Evolutionary conservation across 148 eudicot species (phyloP).

Genomic region (Tetragonia tetragonoides): DNA sequence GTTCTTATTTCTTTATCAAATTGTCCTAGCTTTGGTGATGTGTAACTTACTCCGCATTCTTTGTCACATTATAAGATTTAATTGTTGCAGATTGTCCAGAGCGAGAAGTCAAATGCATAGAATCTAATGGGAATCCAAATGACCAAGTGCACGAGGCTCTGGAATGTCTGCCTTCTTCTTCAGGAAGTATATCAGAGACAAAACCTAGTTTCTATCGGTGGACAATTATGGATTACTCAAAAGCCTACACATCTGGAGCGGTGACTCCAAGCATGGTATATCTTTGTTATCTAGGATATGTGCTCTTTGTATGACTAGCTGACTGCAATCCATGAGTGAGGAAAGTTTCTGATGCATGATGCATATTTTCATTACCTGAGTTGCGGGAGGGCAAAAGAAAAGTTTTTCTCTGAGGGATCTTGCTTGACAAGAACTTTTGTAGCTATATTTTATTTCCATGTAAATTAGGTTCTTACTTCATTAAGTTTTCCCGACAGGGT

Average conservation of each 20-base stretch:
- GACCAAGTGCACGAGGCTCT: conserved; percentile 62
- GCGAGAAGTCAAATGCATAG: conserved; percentile 43
- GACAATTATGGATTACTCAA: conserved; percentile 80
- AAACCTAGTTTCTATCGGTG: conserved; percentile 51
- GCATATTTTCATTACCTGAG: neutral
- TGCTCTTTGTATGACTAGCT: neutral
- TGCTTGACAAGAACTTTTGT: neutral
- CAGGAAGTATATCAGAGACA: conserved; percentile 28
- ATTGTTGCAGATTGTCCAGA: conserved; percentile 46
- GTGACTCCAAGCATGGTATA: conserved; percentile 70
- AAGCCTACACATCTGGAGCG: conserved; percentile 62
- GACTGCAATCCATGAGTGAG: neutral
- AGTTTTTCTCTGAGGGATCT: neutral
- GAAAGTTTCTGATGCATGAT: conserved; percentile 3
- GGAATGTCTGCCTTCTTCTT: conserved; percentile 50
- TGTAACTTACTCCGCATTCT: neutral
- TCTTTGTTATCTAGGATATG: neutral
- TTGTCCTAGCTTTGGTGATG: neutral
- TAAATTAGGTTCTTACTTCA: neutral
- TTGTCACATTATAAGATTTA: neutral
- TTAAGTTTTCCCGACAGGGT: neutral
- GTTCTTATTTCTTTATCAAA: neutral
- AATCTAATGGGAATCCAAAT: conserved; percentile 43
- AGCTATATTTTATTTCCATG: neutral
- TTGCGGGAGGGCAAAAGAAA: neutral